These are phyloP conservation scores for Liriodendron chinense DNA, from an alignment of 164 flowering plant genomes.

Conservation along the genomic window DNA sequence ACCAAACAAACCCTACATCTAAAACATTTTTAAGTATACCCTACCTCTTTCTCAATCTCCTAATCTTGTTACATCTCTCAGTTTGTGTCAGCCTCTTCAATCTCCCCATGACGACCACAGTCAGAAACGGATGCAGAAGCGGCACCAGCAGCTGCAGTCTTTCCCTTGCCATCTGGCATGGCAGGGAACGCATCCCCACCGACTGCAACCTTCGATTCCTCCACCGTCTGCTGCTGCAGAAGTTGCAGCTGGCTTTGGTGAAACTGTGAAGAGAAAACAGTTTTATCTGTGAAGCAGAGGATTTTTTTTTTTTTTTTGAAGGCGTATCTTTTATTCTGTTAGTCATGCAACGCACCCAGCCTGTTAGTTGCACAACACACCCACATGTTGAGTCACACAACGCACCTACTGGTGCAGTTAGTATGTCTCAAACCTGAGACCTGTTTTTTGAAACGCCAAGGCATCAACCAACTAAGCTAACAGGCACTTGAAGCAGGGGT, in stretches of 20 bases:
- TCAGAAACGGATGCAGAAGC: conserved; percentile 18
- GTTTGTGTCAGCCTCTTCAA: conserved; percentile 17
- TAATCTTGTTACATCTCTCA: neutral
- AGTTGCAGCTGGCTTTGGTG: conserved; percentile 22
- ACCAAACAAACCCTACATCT: neutral
- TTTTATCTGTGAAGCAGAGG: neutral
- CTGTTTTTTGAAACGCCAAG: too few species aligned
- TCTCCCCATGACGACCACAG: conserved; percentile 15
- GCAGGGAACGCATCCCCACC: neutral
- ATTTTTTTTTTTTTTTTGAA: too few species aligned
- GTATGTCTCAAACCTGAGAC: too few species aligned
- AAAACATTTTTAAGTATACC: neutral
- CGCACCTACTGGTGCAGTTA: too few species aligned
- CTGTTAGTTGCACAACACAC: too few species aligned
- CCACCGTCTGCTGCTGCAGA: conserved; percentile 12
- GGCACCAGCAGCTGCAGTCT: conserved; percentile 10
- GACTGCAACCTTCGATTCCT: neutral
- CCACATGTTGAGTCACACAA: too few species aligned
- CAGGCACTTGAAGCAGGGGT: too few species aligned
- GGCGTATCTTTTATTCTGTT: too few species aligned
- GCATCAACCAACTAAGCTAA: too few species aligned
- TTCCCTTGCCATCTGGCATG: conserved; percentile 21
- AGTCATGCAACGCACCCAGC: too few species aligned
- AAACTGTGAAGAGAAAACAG: conserved; percentile 9
- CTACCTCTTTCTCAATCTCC: neutral